Evolutionary conservation across 306 rosid genomes (phyloP).

Genomic region (Dryas octopetala): DNA sequence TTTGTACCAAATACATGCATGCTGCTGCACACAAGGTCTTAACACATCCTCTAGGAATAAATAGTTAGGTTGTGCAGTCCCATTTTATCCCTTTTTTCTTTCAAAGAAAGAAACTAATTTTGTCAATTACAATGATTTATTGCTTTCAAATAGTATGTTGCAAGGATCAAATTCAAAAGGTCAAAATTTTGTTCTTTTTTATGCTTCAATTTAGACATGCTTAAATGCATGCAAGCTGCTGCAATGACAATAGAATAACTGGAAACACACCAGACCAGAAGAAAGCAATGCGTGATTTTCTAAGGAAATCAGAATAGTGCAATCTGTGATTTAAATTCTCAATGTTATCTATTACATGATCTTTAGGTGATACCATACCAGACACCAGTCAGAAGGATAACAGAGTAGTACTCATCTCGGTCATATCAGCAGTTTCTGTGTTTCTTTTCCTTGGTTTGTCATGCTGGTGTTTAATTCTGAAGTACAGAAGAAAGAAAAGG

Average conservation of each 20-base stretch:
- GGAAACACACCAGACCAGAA: not conserved
- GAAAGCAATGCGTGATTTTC: not conserved
- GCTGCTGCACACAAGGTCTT: too few relatives aligned
- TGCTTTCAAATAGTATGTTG: not conserved
- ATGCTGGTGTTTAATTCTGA: not conserved
- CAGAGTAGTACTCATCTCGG: not conserved
- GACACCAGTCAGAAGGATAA: not conserved
- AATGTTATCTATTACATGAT: not conserved
- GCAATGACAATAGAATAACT: too few relatives aligned
- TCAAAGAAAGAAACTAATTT: too few relatives aligned
- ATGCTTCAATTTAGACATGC: too few relatives aligned
- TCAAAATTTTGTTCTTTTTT: not conserved
- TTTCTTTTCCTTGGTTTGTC: not conserved
- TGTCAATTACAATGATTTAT: not conserved
- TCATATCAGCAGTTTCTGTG: conserved; percentile 4
- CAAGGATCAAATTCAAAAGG: not conserved
- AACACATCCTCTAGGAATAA: too few relatives aligned
- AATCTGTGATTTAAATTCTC: not conserved
- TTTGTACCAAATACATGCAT: not conserved
- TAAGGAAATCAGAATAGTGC: not conserved
- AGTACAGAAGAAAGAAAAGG: conserved; percentile 15
- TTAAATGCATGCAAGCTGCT: too few relatives aligned
- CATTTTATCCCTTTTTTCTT: too few relatives aligned
- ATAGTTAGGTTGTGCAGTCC: too few relatives aligned
- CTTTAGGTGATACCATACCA: not conserved